These are phyloP conservation scores for Aspergillus sp. DNA, from an alignment of 2,329 filamentous ascomycete genomes.

Conservation along the genomic window DNA sequence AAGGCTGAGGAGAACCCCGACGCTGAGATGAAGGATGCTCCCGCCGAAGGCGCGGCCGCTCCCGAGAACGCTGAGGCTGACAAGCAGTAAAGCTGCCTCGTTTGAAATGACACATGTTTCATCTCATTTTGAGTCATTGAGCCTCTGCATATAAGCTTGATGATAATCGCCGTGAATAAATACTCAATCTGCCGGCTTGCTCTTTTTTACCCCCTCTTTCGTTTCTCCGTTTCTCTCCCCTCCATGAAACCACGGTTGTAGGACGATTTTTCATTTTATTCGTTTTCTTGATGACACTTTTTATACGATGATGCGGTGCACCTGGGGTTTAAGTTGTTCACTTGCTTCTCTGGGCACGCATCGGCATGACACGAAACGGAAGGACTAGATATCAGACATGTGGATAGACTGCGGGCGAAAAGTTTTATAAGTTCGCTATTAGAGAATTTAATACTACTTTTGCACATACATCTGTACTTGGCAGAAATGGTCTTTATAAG, in stretches of 20 bases:
- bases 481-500: neutral
- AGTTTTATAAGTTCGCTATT: constrained; percentile 7
- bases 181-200: constrained; percentile 17
- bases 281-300: neutral
- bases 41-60: constrained; percentile 40
- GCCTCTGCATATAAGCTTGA: constrained; percentile 18
- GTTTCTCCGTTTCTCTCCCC: neutral
- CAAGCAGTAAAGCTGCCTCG: constrained; percentile 35
- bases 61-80: constrained; percentile 28
- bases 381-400: constrained; percentile 3
- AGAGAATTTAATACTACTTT: constrained; percentile 4
- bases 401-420: constrained; percentile 5
- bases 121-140: constrained; percentile 5
- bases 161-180: constrained; percentile 26
- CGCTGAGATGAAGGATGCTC: constrained; percentile 63
- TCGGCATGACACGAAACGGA: neutral
- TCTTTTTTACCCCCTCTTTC: constrained; percentile 12
- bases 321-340: neutral
- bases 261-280: constrained; percentile 5
- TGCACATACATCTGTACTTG: neutral
- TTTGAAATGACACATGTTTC: neutral
- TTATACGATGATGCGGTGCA: neutral
- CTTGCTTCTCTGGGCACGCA: neutral
- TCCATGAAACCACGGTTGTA: constrained; percentile 7
- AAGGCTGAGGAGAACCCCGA: constrained; percentile 39